Percentiles rank a stretch among this genome's conserved stretches.
These are phyloP conservation scores for Neurospora sp. DNA, from an alignment of 2,329 filamentous ascomycete species.

Conservation along the genomic window DNA sequence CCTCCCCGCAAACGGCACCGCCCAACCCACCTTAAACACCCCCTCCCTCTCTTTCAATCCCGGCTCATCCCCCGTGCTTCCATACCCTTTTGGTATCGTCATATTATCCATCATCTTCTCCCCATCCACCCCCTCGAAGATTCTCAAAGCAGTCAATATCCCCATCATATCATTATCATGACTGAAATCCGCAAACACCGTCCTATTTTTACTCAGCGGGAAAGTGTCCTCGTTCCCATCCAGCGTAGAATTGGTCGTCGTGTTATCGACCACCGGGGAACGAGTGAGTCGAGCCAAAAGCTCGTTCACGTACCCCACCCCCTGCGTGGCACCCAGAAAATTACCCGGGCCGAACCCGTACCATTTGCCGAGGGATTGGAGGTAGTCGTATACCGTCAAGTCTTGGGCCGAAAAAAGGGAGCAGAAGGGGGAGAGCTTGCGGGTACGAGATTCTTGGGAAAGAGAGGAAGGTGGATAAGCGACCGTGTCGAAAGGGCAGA, in stretches of 20 bases:
- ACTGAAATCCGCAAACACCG: slow-evolving; percentile 79
- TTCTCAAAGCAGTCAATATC: slow-evolving; percentile 65
- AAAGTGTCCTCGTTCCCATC: slow-evolving; percentile 61
- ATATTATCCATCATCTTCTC: slow-evolving; percentile 33
- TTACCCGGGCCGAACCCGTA: slow-evolving; percentile 74
- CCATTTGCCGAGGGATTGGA: slow-evolving; percentile 70
- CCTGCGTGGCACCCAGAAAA: slow-evolving; percentile 71
- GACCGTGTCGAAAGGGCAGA: slow-evolving; percentile 81
- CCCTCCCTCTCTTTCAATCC: slow-evolving; percentile 39
- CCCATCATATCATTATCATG: slow-evolving; percentile 83
- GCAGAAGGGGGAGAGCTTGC: slow-evolving; percentile 61
- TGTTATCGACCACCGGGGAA: slow-evolving; percentile 59
- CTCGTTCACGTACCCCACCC: slow-evolving; percentile 82
- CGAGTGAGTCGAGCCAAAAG: slow-evolving; percentile 70
- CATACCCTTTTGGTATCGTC: slow-evolving; percentile 23
- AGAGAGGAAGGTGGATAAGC: slow-evolving; percentile 30
- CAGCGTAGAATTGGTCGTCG: slow-evolving; percentile 68
- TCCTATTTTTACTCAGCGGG: slow-evolving; percentile 50
- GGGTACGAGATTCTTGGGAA: no score
- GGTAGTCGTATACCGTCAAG: slow-evolving; percentile 75
- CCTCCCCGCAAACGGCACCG: slow-evolving; percentile 71
- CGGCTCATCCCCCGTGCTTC: slow-evolving; percentile 12
- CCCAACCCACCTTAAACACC: slow-evolving; percentile 69
- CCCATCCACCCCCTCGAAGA: slow-evolving; percentile 60
- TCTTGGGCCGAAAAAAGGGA: slow-evolving; percentile 61